Evolutionary conservation across 1,284 basidiomycete genomes (phyloP), one percentile per base, ranked within the genome.

Genomic region (Leccinum subrobustum): DNA sequence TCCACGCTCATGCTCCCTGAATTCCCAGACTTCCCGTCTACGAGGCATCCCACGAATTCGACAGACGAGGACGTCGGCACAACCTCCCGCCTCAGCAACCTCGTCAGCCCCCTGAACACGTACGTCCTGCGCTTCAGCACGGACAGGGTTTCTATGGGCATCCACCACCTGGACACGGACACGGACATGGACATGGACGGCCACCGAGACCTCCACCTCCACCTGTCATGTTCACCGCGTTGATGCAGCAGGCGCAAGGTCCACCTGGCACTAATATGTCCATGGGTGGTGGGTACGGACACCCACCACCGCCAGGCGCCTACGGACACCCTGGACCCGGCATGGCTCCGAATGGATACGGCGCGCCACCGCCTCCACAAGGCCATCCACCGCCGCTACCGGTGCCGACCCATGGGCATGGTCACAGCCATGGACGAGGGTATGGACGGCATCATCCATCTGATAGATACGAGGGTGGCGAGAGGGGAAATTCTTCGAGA

Each of bases 1-100:
- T 47, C 11, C n/a, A 52, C 35, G n/a, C 29, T 60, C 52, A 60
- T 44, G 44, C 51, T 57, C 4, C 44, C 29, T 51, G 58, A 42
- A 35, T 35, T 16, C 6, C 3, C 44, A 93, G 91, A 47, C 78
- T 93, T 93, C 91, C 89, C 5, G 77, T 81, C 9, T 93, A 92
- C 68, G 88, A 90, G 73, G 82, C 92, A 0, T 94, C 92, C 0
- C 92, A 94, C 68, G 92, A 94, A 71, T 89, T 91, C 57, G 91
- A 93, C 75, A 91, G 87, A 68, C 86, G 91, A 47, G 87, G 87
- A 16, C 85, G 88, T 47, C 83, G 86, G 29, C 77, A 67, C 63
- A 73, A 65, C 56, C 53, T 59, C 33, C 20, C 20, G 20, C 20
- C 20, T 20, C 20, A 20, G 20, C 20, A 20, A 20, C 20, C 20